Base-by-base conservation (phyloP, 169 alveolate genomes). In the Cryptosporidium canis region DNA sequence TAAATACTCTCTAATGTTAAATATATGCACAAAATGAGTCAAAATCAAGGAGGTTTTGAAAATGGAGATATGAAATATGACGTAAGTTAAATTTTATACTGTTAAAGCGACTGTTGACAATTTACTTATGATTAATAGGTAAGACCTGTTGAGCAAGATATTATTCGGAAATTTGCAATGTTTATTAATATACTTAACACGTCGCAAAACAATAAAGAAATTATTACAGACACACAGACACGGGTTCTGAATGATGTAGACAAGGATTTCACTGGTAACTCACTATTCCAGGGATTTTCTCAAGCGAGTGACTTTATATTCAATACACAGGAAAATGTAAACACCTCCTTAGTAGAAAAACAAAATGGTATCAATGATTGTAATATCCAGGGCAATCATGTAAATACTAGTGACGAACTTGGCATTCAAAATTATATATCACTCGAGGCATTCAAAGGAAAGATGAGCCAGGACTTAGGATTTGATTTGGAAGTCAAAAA, bases 401-500 rank as follows among this genome's bases (percentile, higher is more conserved):
- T 43, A 2, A 70, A 55, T 24, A 47, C 87, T 1, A 39, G 35
- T 55, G 47, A 61, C 37, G 87, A 77, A 9, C 12, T 43, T 4
- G 29, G 53, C 12, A 77, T 41, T 18, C 87, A 55, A 39, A 58
- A 58, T 6, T 58, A 11, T 41, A 77, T 77, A 4, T 58, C 87
- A 24, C 44, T 77, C 14, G 61, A 33, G 27, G 63, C 87, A 2
- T 18, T 77, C 16, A 77, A 77, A 37, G 87, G 72, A 37, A 77
- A 61, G 33, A 77, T 77, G 87, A 58, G 77, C 3, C 87, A 77
- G 45, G 87, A 77, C 27, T 11, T 55, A 31, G 27, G 29, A 11
- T 53, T 48, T n/a, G 72, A 77, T 7, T 29, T 48, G 3, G 77
- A 55, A 2, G n/a, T 35, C 27, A 77, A 44, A 31, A 77, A 39